These are phyloP conservation scores for Aspergillus taichungensis DNA, from an alignment of 495 filamentous ascomycete genomes.

Conservation along the genomic window DNA sequence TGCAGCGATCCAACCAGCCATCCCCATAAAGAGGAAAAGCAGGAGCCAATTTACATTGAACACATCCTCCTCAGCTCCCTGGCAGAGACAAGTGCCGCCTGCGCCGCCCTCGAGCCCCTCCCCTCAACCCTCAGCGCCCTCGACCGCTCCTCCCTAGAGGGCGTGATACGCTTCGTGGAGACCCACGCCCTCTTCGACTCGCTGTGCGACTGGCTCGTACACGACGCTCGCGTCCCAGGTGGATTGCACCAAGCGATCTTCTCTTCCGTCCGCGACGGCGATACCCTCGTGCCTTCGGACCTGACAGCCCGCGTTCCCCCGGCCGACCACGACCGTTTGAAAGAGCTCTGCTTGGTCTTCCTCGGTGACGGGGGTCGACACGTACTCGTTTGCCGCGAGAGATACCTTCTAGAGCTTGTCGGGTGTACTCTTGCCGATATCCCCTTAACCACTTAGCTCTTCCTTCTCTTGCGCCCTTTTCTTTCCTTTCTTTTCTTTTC, in stretches of 20 bases:
- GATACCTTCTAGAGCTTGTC: conserved; percentile 33
- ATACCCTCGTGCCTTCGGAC: conserved; percentile 14
- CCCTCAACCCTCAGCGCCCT: conserved; percentile 21
- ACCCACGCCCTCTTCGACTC: conserved; percentile 30
- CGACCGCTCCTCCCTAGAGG: conserved; percentile 21
- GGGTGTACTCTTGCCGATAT: conserved; percentile 10
- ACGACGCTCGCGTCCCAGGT: conserved; percentile 11
- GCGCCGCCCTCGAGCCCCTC: conserved; percentile 3
- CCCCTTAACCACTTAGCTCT: too few species aligned
- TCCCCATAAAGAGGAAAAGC: too few species aligned
- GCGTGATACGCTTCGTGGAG: conserved; percentile 27
- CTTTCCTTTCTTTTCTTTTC: too few species aligned
- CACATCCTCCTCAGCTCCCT: too few species aligned
- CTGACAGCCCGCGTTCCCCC: conserved; percentile 8
- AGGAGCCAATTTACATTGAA: too few species aligned
- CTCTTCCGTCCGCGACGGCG: conserved; percentile 3
- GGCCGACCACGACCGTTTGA: conserved; percentile 5
- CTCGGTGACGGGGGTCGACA: conserved; percentile 18
- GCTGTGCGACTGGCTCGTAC: conserved; percentile 25
- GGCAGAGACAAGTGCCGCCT: too few species aligned
- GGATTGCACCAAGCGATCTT: conserved; percentile 8
- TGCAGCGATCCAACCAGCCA: too few species aligned
- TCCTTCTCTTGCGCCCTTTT: too few species aligned
- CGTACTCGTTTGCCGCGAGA: conserved; percentile 32
- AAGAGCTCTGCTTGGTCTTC: conserved; percentile 19